Base-by-base conservation (phyloP, 805 yeast species). In the Saccharomycopsis sp. region DNA sequence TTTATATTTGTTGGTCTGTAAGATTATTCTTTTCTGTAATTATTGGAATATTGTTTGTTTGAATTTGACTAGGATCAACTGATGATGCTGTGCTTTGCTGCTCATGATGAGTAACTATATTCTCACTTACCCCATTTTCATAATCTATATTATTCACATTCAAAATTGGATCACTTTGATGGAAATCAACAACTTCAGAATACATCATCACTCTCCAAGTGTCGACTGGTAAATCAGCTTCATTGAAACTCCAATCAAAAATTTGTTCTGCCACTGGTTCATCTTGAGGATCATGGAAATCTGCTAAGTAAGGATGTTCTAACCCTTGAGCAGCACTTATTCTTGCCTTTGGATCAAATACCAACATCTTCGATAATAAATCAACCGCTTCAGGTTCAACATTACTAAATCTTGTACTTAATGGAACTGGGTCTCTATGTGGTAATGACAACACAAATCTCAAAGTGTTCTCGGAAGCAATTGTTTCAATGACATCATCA, bases 161-260 rank as follows among this genome's bases (percentile, higher is more conserved):
- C 19, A 40, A 41, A 14, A 13, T 27, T n/a, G 48, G 43, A 28
- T 38, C 41, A 7, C 35, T 16, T 13, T 88, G 95, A 64, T 90
- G 97, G 75, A 88, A 90, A 62, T 90, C 97, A 54, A 93, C 71
- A 51, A 90, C 93, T 66, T 90, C 98, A 43, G 95, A 83, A 66
- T 93, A 93, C 96, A 93, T 90, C 97, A 93, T 90, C 16, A 88
- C 95, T 67, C 95, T 80, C 98, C 98, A 90, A 11, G 96, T 87
- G 59, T 93, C 97, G 14, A 93, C 93, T 2, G 97, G 97, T 56
- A 90, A 72, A 64, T 90, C 98, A 0, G 96, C 97, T 56, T 94
- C 97, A 62, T 93, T 90, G 64, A 90, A 90, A 57, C 93, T 81
- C 99, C 99, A 93, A 65, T 93, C 98, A 58, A 93, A 93, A 61